Conservation (phyloP, 2,329 filamentous ascomycete genomes). For the Neurospora crassa region DNA sequence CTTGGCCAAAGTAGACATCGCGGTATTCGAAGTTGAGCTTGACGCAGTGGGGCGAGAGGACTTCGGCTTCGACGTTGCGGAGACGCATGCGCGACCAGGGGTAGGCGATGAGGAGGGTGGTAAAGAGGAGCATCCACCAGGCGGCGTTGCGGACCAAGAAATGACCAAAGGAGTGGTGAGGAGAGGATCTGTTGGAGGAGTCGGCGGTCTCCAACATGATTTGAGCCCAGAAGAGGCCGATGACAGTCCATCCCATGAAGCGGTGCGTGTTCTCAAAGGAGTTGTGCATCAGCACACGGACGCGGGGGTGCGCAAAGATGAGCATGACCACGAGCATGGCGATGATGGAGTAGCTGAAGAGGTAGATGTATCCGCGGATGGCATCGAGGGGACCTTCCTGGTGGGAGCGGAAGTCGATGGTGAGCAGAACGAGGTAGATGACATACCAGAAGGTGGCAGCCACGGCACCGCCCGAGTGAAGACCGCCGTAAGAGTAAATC, state of each 20-base stretch:
- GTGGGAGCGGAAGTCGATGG: conserved; percentile 17
- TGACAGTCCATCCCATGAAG: conserved; percentile 25
- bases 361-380: conserved; percentile 18
- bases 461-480: conserved; percentile 42
- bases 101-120: conserved; percentile 56
- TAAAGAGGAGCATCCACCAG: conserved; percentile 59
- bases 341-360: conserved; percentile 22
- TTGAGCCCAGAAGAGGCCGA: conserved; percentile 52
- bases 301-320: conserved; percentile 20
- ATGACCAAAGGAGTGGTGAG: conserved; percentile 22
- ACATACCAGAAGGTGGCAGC: conserved; percentile 39
- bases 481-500: conserved; percentile 43
- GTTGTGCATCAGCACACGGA: conserved; percentile 24
- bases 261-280: conserved; percentile 27
- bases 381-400: conserved; percentile 9
- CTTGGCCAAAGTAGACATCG: conserved; percentile 45
- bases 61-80: conserved; percentile 54
- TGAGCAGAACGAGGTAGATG: conserved; percentile 26
- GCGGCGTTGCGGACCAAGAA: conserved; percentile 30
- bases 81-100: conserved; percentile 67
- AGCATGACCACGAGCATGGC: conserved; percentile 21
- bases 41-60: conserved; percentile 62
- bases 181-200: conserved; percentile 23
- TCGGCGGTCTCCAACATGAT: conserved; percentile 45
- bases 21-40: conserved; percentile 60